Evolutionary conservation across 768 basidiomycete species (phyloP).

Genomic region (Lactarius indigo): DNA sequence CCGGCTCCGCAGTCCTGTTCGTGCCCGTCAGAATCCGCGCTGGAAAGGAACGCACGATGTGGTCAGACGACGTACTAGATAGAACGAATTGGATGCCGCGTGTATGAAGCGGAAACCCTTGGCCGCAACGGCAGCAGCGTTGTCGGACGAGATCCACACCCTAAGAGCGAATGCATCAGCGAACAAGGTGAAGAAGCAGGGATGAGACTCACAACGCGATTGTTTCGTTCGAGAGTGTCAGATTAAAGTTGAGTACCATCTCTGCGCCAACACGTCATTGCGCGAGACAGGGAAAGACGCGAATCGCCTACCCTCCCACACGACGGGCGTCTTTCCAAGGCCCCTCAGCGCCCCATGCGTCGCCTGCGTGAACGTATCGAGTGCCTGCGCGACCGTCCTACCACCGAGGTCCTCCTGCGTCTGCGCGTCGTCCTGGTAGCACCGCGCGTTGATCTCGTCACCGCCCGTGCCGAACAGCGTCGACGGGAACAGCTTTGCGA

Average conservation of each 20-base stretch:
- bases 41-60: not conserved
- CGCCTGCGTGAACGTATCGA: slow-evolving; percentile 56
- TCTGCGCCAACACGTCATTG: not conserved
- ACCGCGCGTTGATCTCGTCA: slow-evolving; percentile 70
- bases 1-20: slow-evolving; percentile 65
- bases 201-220: slow-evolving; percentile 7
- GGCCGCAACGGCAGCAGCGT: slow-evolving; percentile 56
- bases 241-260: not conserved
- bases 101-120: slow-evolving; percentile 64
- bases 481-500: slow-evolving; percentile 51
- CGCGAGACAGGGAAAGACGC: too few relatives aligned
- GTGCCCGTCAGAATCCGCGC: not conserved
- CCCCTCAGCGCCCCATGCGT: slow-evolving; percentile 54
- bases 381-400: slow-evolving; percentile 61
- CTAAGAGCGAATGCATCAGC: slow-evolving; percentile 32
- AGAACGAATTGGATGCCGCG: slow-evolving; percentile 72
- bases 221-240: slow-evolving; percentile 10
- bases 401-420: slow-evolving; percentile 44
- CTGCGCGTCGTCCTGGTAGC: slow-evolving; percentile 58
- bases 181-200: not conserved
- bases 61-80: slow-evolving; percentile 44
- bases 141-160: slow-evolving; percentile 68
- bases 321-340: slow-evolving; percentile 69
- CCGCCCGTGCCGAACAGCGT: slow-evolving; percentile 77
- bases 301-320: slow-evolving; percentile 65